phyloP scores from a whole-genome alignment of 768 basidiomycete genomes.

The Leucogyrophana mollusca region DNA sequence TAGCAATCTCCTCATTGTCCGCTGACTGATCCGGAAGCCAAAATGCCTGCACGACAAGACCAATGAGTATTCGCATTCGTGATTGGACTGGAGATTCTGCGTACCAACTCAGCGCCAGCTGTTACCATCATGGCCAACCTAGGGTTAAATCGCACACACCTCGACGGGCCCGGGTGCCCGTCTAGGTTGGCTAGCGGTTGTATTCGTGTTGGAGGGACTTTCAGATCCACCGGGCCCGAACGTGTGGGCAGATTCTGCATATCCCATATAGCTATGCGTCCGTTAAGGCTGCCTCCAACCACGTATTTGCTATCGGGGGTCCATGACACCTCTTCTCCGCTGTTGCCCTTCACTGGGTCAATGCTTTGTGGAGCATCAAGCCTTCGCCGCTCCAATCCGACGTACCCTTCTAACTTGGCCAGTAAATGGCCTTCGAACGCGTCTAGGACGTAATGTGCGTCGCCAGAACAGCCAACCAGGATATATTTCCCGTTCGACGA shows the following conservation, averaged over 20 bases:
- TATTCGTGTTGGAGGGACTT: constrained; percentile 49
- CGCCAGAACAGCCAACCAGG: constrained; percentile 88
- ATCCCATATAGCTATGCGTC: constrained; percentile 88
- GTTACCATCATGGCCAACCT: constrained; percentile 84
- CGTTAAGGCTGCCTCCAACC: constrained; percentile 81
- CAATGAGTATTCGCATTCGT: constrained; percentile 26
- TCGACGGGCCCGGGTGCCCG: constrained; percentile 78
- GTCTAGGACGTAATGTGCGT: constrained; percentile 92
- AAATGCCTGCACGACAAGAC: constrained; percentile 42
- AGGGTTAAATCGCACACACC: constrained; percentile 91
- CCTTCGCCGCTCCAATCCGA: constrained; percentile 74
- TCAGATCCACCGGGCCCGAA: constrained; percentile 53
- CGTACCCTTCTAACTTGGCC: constrained; percentile 82
- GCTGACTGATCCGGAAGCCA: constrained; percentile 68
- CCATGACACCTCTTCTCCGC: constrained; percentile 94
- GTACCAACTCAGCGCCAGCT: constrained; percentile 81
- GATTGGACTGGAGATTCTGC: constrained; percentile 19
- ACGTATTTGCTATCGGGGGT: constrained; percentile 93
- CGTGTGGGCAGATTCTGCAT: constrained; percentile 58
- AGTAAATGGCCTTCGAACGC: constrained; percentile 83
- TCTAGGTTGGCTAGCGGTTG: constrained; percentile 55
- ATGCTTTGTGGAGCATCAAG: constrained; percentile 50
- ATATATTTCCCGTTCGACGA: constrained; percentile 89
- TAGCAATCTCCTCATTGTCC: constrained; percentile 70
- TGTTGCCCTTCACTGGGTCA: constrained; percentile 73